Base-by-base conservation (phyloP, 73 alveolate genomes). In the Durusdinium trenchii region DNA sequence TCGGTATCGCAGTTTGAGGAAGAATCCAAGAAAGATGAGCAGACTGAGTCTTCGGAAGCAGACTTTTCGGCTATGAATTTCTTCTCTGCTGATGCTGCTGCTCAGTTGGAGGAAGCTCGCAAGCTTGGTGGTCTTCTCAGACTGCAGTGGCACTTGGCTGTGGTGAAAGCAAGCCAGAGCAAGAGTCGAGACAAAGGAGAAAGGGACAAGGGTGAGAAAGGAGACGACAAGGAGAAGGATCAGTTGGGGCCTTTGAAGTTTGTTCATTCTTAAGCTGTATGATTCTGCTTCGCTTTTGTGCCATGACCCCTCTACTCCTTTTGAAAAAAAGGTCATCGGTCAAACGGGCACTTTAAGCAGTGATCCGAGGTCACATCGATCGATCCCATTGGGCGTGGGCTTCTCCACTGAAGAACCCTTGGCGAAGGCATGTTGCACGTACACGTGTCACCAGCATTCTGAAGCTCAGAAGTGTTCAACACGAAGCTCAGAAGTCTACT, bases 321-420 rank as follows among this genome's bases (percentile, higher is more conserved):
- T 67, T 67, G 43, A 54, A 20, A 20, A 54, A 20, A 54, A 54
- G 64, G n/a, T n/a, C n/a, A n/a, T n/a, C n/a, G n/a, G 18, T 60
- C 73, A 23, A 60, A 60, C 73, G 18, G 73, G n/a, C 18, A 60
- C 73, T 60, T 23, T 1, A 60, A 79, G 90, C 69, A n/a, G n/a
- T n/a, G n/a, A n/a, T n/a, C 64, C 64, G 28, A 35, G 46, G 43
- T 45, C 82, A 9, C 35, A 64, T 7, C 57, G 83, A n/a, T 83
- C 95, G 40, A 40, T 86, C 62, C 84, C 95, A 32, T 62, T 86
- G 79, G 95, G 95, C 95, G 47, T 86, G 38, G 95, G 95, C 83
- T 61, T 86, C 43, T 82, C 95, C 40, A 60, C 83, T 60, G 95
- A 86, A 32, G 95, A 86, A 64, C 61, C 50, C 36, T 43, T 86